phyloP scores from a whole-genome alignment of 305 asterid species.

The Solanum aculeatissimum region DNA sequence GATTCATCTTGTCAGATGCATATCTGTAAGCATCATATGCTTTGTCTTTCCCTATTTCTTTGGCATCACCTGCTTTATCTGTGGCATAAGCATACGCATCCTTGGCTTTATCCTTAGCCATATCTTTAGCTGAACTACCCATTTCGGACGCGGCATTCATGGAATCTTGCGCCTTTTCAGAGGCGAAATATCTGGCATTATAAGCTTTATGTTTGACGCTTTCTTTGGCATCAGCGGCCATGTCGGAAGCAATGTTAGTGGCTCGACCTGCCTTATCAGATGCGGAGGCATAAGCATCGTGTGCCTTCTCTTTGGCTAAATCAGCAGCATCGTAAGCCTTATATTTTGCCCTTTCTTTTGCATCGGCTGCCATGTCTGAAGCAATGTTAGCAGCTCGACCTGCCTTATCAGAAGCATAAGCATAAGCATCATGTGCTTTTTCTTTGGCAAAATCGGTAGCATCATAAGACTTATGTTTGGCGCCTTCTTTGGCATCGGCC shows the following conservation, averaged over 20 bases:
- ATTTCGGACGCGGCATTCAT: conserved; percentile 3
- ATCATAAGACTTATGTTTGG: conserved; percentile 1
- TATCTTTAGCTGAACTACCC: conserved; percentile 4
- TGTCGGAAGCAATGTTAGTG: conserved; percentile 3
- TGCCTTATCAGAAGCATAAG: conserved; percentile 4
- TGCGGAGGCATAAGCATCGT: neutral
- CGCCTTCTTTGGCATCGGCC: neutral
- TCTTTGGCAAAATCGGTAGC: neutral
- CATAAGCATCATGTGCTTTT: neutral
- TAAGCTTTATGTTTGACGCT: conserved; percentile 1
- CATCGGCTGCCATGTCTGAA: conserved; percentile 4
- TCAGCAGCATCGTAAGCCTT: conserved; percentile 4
- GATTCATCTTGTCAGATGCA: conserved; percentile 4
- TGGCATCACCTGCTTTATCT: conserved; percentile 2
- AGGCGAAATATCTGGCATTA: neutral
- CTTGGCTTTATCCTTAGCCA: conserved; percentile 6
- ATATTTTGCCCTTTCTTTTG: conserved; percentile 3
- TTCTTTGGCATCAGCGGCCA: conserved; percentile 2
- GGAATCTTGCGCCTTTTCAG: neutral
- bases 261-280: neutral
- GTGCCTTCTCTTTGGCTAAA: neutral
- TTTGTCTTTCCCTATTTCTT: conserved; percentile 8
- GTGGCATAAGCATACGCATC: conserved; percentile 6
- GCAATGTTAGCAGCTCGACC: conserved; percentile 9
- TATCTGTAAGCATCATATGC: conserved; percentile 3